Evolutionary conservation across 2,329 filamentous ascomycete species (phyloP).

Genomic region (Colletotrichum shisoi): DNA sequence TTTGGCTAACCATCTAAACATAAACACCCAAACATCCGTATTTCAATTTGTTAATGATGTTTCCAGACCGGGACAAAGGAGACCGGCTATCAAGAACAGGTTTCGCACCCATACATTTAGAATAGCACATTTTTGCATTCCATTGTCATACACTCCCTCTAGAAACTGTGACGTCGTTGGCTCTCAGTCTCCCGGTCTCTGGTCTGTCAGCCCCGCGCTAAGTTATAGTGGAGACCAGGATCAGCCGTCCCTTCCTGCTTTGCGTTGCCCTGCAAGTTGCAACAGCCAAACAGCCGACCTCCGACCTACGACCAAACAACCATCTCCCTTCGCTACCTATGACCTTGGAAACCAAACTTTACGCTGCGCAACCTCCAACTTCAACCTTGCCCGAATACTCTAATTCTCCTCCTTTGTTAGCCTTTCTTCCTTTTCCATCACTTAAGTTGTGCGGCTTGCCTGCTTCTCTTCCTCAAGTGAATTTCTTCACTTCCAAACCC

Average conservation of each 20-base stretch:
- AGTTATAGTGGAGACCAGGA: slow-evolving; percentile 29
- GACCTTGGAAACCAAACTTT: slow-evolving; percentile 17
- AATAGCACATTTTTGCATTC: not conserved
- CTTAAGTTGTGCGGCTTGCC: slow-evolving; percentile 22
- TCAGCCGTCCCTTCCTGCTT: slow-evolving; percentile 27
- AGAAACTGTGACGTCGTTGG: slow-evolving; percentile 30
- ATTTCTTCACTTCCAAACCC: slow-evolving; percentile 9
- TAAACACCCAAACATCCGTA: too few species aligned
- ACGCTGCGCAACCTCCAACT: slow-evolving; percentile 18
- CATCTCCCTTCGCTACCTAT: slow-evolving; percentile 5
- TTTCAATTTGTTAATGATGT: too few species aligned
- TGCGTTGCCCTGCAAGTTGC: slow-evolving; percentile 18
- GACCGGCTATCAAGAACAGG: not conserved
- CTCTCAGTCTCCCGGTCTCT: slow-evolving; percentile 13
- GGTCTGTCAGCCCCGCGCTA: slow-evolving; percentile 34
- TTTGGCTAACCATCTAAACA: not conserved
- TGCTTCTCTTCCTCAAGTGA: slow-evolving; percentile 34
- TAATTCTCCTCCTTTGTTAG: not conserved
- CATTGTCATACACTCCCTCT: not conserved
- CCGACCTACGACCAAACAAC: slow-evolving; percentile 14
- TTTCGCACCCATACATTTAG: not conserved
- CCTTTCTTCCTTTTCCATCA: slow-evolving; percentile 1
- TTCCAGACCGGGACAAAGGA: not conserved
- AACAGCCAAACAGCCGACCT: slow-evolving; percentile 8
- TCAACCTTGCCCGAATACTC: slow-evolving; percentile 12